These are phyloP conservation scores for Coix lacrymajobi DNA, from an alignment of 176 grass and related monocot genomes.

Conservation along the genomic window DNA sequence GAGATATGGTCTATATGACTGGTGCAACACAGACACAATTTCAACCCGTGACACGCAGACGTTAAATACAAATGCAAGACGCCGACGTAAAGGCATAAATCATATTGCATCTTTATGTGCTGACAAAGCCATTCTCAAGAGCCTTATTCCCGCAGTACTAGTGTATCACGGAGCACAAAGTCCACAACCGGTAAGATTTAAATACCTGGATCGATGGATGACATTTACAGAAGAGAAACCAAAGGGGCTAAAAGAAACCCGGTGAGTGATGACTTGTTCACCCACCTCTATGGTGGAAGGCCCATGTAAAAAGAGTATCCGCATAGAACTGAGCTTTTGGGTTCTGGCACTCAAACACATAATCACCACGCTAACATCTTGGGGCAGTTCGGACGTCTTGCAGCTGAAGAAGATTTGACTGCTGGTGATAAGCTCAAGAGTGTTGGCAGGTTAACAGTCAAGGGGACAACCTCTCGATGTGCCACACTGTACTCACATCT, in stretches of 20 bases:
- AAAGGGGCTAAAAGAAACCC: not conserved
- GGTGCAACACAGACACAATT: not conserved
- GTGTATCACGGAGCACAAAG: not conserved
- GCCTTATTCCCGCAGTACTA: not conserved
- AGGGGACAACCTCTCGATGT: constrained; percentile 73
- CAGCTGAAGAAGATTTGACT: constrained; percentile 31
- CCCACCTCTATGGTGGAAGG: not conserved
- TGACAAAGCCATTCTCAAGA: not conserved
- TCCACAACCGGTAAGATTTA: not conserved
- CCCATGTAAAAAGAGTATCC: not conserved
- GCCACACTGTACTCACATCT: constrained; percentile 51
- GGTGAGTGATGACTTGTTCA: not conserved
- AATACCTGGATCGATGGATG: not conserved
- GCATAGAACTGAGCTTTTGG: not conserved
- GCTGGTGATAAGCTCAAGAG: constrained; percentile 21
- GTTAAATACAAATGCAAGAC: not conserved
- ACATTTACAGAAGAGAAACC: not conserved
- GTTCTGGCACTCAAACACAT: constrained; percentile 39
- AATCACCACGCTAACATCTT: constrained; percentile 27
- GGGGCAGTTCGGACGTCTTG: not conserved
- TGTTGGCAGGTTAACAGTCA: constrained; percentile 32
- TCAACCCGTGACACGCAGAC: not conserved
- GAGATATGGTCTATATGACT: no score
- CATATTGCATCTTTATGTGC: not conserved
- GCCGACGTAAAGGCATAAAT: not conserved